Evolutionary conservation across 1,284 basidiomycete species (phyloP).

Genomic region (Calocybe gambosa): DNA sequence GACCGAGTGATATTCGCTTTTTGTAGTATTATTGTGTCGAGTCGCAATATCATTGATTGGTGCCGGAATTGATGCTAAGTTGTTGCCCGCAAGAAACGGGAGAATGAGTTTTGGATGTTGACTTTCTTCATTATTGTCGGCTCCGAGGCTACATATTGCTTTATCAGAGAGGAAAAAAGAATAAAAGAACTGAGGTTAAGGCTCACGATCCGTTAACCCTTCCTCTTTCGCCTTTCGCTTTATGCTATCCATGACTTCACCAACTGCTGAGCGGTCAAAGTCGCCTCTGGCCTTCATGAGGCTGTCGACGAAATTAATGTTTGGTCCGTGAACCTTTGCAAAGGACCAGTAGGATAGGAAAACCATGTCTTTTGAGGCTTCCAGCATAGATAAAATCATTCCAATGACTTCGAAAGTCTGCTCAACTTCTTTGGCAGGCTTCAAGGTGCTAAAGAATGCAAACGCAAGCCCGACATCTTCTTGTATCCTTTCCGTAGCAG

Average conservation of each 20-base stretch:
- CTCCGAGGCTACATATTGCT: constrained; percentile 51
- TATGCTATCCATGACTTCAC: constrained; percentile 91
- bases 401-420: constrained; percentile 85
- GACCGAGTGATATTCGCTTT: constrained; percentile 6
- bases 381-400: constrained; percentile 78
- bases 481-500: constrained; percentile 76
- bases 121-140: constrained; percentile 87
- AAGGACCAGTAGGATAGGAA: constrained; percentile 96
- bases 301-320: constrained; percentile 86
- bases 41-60: no score
- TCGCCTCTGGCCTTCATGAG: constrained; percentile 89
- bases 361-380: constrained; percentile 87
- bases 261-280: constrained; percentile 82
- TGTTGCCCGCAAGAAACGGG: constrained; percentile 50
- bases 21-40: no score
- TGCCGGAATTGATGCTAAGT: no score
- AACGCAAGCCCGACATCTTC: constrained; percentile 77
- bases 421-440: constrained; percentile 78
- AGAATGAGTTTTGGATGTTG: constrained; percentile 67
- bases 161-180: constrained; percentile 7
- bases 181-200: not conserved
- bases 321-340: constrained; percentile 93
- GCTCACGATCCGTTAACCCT: constrained; percentile 77
- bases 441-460: constrained; percentile 78
- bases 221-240: constrained; percentile 91